phyloP scores from a whole-genome alignment of 2,329 filamentous ascomycete species.

The Coniosporium tulheliwenetii region DNA sequence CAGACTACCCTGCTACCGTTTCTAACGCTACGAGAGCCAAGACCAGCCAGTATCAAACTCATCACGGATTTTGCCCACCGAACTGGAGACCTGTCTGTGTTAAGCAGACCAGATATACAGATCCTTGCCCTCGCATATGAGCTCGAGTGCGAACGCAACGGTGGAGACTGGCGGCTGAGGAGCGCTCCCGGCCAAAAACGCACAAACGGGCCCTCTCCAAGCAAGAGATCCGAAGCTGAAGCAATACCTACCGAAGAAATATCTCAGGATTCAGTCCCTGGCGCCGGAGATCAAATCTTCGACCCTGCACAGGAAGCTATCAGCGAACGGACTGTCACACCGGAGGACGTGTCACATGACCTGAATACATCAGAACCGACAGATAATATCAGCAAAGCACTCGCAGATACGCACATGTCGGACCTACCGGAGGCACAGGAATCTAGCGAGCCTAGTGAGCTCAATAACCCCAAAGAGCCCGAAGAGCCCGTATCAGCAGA shows the following conservation, averaged over 20 bases:
- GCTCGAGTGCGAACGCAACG: conserved; percentile 78
- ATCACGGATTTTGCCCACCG: conserved; percentile 73
- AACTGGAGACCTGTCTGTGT: conserved; percentile 76
- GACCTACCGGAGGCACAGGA: conserved; percentile 6
- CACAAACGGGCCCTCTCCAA: conserved; percentile 53
- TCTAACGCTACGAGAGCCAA: conserved; percentile 59
- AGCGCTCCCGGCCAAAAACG: conserved; percentile 65
- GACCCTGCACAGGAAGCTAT: not conserved
- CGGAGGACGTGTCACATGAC: not conserved
- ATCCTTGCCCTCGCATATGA: conserved; percentile 86
- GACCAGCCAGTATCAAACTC: conserved; percentile 60
- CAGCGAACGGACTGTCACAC: not conserved
- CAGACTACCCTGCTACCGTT: conserved; percentile 80
- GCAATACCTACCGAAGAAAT: conserved; percentile 3
- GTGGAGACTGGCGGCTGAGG: conserved; percentile 75
- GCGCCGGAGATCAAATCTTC: not conserved
- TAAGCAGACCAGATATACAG: conserved; percentile 80
- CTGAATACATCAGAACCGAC: not conserved
- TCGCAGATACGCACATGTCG: not conserved
- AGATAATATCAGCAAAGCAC: not conserved
- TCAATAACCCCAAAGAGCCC: conserved; percentile 8
- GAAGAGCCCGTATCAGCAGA: conserved; percentile 9
- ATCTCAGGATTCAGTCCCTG: not conserved
- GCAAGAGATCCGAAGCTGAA: conserved; percentile 18
- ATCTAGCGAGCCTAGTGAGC: conserved; percentile 5